phyloP scores from a whole-genome alignment of 768 basidiomycete species.

The Lentinus tigrinus region DNA sequence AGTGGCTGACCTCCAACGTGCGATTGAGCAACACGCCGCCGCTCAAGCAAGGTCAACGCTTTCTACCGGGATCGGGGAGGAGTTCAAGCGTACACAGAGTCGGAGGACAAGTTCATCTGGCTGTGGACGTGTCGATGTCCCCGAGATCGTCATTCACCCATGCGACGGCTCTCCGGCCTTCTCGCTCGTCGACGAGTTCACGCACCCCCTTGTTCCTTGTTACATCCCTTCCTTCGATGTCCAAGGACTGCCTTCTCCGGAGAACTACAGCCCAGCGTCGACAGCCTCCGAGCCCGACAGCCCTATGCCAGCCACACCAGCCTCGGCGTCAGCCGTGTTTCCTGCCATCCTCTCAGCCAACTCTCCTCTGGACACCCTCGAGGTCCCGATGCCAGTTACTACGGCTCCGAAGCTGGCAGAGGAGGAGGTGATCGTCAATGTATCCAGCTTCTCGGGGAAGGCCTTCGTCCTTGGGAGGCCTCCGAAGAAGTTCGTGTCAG shows the following conservation, averaged over 20 bases:
- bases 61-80: background rate
- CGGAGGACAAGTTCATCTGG: background rate
- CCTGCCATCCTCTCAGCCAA: too few species aligned
- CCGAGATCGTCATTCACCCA: background rate
- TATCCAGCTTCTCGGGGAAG: background rate
- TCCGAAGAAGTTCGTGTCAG: background rate
- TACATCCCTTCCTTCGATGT: background rate
- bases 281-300: background rate
- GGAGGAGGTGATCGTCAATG: background rate
- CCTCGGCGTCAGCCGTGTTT: background rate
- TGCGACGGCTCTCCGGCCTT: background rate
- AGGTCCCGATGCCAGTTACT: background rate
- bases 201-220: background rate
- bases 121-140: background rate
- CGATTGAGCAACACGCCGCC: background rate
- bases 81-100: background rate
- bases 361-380: background rate
- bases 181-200: background rate
- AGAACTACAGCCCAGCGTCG: background rate
- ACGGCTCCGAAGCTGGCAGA: background rate
- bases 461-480: background rate
- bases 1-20: background rate
- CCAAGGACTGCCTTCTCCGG: background rate
- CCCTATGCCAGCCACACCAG: background rate
- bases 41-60: background rate